Evolutionary conservation across 306 rosid species (phyloP), one percentile per base, ranked within the genome.

Genomic region (Inga oerstediana): DNA sequence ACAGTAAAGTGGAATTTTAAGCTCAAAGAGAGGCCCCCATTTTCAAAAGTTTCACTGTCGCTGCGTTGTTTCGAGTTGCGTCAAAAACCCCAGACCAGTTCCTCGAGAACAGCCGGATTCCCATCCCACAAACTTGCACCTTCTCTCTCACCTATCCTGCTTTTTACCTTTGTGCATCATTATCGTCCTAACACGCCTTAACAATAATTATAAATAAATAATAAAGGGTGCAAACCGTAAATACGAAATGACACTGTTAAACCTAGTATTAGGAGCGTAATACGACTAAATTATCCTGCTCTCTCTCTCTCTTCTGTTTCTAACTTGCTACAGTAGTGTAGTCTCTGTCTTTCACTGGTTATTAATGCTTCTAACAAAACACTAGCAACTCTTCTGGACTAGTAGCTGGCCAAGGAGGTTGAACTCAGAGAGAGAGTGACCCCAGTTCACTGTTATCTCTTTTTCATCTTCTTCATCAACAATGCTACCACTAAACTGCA

Each of bases 61-160:
- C 22, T 62, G 44, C 35, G 15, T 20, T 72, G 15, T 20, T 72
- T 9, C 76, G 12, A 71, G 75, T 43, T 44, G 58, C 84, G 48
- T 83, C 72, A 45, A 74, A 82, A 83, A 59, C 52, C 51, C 86
- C 80, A 84, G 88, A 81, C 94, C 86, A 72, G 24, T 86, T 90
- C 88, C 93, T 91, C 91, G 94, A 86, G 72, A 87, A 37, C 89
- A 87, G 92, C 58, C 71, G 59, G 92, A 89, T 88, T 87, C 96
- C 87, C 85, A 51, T 54, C 54, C 79, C 59, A 10, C 22, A 77
- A 79, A 1, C 44, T 11, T 32, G 20, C 14, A 4, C 70, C 13
- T 17, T 30, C 54, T 83, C 88, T 48, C 73, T n/a, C 39, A 27
- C 46, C 22, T 6, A 8, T 10, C 51, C 43, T 41, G 6, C 51